Evolutionary conservation across 2,329 filamentous ascomycete species (phyloP).

Genomic region (Diaporthe eres): DNA sequence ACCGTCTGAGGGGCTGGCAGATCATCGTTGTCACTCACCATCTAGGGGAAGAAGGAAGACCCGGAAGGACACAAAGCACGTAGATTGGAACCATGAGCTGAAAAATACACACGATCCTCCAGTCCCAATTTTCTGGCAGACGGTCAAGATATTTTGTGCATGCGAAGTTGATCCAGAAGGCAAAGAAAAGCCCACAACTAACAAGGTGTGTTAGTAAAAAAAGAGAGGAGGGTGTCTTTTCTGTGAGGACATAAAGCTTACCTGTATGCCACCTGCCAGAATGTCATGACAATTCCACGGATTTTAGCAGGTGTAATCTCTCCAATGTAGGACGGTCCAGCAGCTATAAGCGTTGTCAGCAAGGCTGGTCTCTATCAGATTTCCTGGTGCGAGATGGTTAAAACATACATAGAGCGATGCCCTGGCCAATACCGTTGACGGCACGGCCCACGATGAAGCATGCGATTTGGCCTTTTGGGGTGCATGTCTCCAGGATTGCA

Average conservation of each 20-base stretch:
- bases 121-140: conserved; percentile 74
- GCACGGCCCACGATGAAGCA: conserved; percentile 79
- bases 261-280: conserved; percentile 69
- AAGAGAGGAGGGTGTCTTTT: too few species aligned
- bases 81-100: conserved; percentile 76
- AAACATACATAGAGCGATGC: conserved; percentile 67
- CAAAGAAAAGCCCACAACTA: conserved; percentile 65
- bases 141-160: conserved; percentile 64
- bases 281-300: conserved; percentile 76
- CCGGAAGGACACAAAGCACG: conserved; percentile 73
- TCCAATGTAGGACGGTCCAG: conserved; percentile 79
- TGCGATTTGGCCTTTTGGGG: conserved; percentile 71
- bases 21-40: conserved; percentile 66
- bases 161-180: conserved; percentile 74
- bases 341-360: conserved; percentile 56
- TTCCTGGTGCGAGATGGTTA: conserved; percentile 52
- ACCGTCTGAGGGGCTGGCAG: neutral
- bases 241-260: neutral
- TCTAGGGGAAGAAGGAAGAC: conserved; percentile 77
- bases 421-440: conserved; percentile 79
- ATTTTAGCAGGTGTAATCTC: conserved; percentile 76
- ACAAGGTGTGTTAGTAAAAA: neutral
- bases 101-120: conserved; percentile 80
- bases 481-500: conserved; percentile 78
- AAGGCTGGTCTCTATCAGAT: conserved; percentile 39